Conservation (phyloP, 129 eudicot species). For the Pseudognaphalium luteoalbum region DNA sequence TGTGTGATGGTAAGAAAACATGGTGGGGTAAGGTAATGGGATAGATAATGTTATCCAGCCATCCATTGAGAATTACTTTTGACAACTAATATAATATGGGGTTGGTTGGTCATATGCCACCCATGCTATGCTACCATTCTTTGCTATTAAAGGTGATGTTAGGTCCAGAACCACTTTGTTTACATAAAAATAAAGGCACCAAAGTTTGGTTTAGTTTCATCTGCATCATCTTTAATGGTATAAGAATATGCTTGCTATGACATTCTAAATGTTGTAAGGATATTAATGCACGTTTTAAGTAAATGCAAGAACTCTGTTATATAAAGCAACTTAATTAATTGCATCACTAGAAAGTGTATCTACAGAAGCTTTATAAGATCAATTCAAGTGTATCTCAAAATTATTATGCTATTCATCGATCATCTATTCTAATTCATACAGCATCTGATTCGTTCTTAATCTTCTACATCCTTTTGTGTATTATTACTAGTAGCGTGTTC, state of each 20-base stretch:
- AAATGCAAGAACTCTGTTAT: no score
- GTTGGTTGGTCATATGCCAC: conserved; percentile 13
- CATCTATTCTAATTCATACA: neutral
- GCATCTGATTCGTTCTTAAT: neutral
- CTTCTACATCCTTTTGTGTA: neutral
- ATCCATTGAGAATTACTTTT: conserved; percentile 30
- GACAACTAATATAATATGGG: conserved; percentile 8
- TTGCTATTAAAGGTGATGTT: conserved; percentile 18
- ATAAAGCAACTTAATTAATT: no score
- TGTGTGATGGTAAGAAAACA: conserved; percentile 11
- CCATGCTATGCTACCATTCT: conserved; percentile 19
- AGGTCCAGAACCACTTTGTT: conserved; percentile 22
- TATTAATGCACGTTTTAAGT: neutral
- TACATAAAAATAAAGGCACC: conserved; percentile 5
- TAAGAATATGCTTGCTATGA: neutral
- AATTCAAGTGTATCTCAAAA: neutral
- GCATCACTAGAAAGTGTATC: neutral
- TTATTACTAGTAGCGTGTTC: no score
- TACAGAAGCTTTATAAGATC: no score
- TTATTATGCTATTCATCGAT: neutral
- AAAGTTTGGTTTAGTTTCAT: neutral
- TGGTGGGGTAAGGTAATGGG: conserved; percentile 26
- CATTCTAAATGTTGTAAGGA: neutral
- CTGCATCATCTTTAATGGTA: neutral
- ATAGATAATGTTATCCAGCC: conserved; percentile 28